Base-by-base conservation (phyloP, 345 rosid genomes). In the Mangifera indica region DNA sequence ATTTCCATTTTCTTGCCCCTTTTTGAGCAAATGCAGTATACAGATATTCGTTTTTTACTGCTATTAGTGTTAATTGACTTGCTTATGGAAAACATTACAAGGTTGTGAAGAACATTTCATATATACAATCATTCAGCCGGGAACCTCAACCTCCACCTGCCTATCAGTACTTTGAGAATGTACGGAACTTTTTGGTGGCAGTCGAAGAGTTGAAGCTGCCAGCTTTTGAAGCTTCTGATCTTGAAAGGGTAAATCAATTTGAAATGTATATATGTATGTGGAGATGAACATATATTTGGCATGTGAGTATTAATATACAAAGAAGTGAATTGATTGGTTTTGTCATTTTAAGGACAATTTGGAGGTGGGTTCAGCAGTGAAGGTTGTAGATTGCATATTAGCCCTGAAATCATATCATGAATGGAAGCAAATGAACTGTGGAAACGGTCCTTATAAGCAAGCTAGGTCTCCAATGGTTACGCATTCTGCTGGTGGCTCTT, bases 161-260 rank as follows among this genome's bases (percentile, higher is more conserved):
- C 25, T 94, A 85, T 80, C 98, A 94, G 72, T 90, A 92, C 71
- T 94, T 94, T 61, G 98, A 94, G 84, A 94, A 94, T 71, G 95
- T 90, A n/a, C 70, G 86, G 69, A 94, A 94, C 74, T 92, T 94
- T 82, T 83, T 94, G 45, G 87, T 92, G 69, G 92, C 98, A 13
- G 67, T 94, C 22, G 85, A 92, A 67, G 92, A 87, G 62, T 79
- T 94, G 77, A 94, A 86, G 75, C 83, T 94, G 60, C 90, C 95
- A 22, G 90, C 90, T 61, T 94, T 94, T 76, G 93, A 90, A 85
- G 98, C 98, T 81, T 89, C 95, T 76, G 96, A 92, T 89, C 89
- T 94, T 24, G 98, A 90, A 78, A 94, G 92, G 91, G 98, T 90
- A 78, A 78, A 32, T 45, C 32, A 40, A 55, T 54, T 74, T 48